A percentile compares a stretch with the other conserved stretches of the same genome.
phyloP scores from a whole-genome alignment of 192 early-diverging fungal genomes.

The Piromyces finnis region DNA sequence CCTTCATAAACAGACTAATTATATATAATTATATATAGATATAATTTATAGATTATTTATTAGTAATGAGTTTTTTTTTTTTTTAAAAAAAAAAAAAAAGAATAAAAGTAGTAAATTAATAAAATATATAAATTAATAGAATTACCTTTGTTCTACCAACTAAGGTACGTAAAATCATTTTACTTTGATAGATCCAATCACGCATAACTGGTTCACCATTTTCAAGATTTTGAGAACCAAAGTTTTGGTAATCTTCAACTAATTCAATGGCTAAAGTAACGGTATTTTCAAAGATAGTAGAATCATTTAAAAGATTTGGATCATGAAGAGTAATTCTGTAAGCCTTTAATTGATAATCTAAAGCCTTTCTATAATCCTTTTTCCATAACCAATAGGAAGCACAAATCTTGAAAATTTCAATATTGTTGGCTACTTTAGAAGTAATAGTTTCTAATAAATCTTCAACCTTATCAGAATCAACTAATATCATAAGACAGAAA shows the following conservation, averaged over 20 bases:
- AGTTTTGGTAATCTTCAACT: conserved; percentile 56
- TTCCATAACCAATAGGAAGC: conserved; percentile 60
- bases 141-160: conserved; percentile 56
- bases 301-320: conserved; percentile 52
- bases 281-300: conserved; percentile 47
- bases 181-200: conserved; percentile 77
- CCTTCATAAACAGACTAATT: background rate
- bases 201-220: conserved; percentile 32
- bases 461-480: conserved; percentile 5
- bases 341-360: conserved; percentile 69
- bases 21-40: no score
- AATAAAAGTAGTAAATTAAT: no score
- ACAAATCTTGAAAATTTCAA: conserved; percentile 55
- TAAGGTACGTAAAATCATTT: conserved; percentile 61
- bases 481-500: background rate
- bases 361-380: conserved; percentile 32
- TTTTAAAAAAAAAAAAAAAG: no score
- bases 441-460: conserved; percentile 52
- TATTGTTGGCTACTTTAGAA: conserved; percentile 49
- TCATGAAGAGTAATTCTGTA: conserved; percentile 65
- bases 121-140: no score
- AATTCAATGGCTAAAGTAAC: conserved; percentile 53
- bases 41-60: no score
- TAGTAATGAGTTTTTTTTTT: no score
- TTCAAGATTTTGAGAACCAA: conserved; percentile 32